Conservation (phyloP, 495 filamentous ascomycete species). For the Penicillium alfredii region DNA sequence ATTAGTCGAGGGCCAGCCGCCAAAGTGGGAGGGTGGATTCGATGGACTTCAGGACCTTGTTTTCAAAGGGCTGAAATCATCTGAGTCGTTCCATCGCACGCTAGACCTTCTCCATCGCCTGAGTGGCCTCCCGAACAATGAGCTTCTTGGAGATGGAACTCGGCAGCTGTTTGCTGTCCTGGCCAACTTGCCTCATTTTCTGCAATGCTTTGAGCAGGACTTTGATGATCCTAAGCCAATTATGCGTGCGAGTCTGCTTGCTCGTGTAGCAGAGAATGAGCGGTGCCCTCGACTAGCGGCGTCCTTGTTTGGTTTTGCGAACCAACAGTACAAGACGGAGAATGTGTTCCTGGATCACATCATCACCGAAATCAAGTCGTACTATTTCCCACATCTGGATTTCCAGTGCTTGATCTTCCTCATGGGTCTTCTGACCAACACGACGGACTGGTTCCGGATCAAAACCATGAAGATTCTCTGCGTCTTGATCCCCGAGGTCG, state of each 20-base stretch:
- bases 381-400: conserved; percentile 79
- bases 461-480: conserved; percentile 88
- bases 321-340: conserved; percentile 59
- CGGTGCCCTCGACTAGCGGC: conserved; percentile 39
- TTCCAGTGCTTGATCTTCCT: conserved; percentile 80
- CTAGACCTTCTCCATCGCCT: conserved; percentile 73
- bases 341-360: conserved; percentile 74
- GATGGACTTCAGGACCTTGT: conserved; percentile 80
- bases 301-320: conserved; percentile 63
- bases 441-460: conserved; percentile 78
- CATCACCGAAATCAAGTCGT: conserved; percentile 66
- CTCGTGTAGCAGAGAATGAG: conserved; percentile 65
- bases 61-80: conserved; percentile 90
- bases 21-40: conserved; percentile 84
- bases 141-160: conserved; percentile 73
- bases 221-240: conserved; percentile 48
- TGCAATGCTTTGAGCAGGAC: conserved; percentile 68
- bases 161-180: conserved; percentile 77
- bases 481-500: conserved; percentile 79
- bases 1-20: conserved; percentile 70
- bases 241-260: conserved; percentile 61
- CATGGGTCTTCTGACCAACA: conserved; percentile 87
- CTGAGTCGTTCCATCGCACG: conserved; percentile 66
- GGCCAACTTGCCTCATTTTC: conserved; percentile 84
- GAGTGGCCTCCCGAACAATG: conserved; percentile 70